Base-by-base conservation (phyloP, 139 green algal species). In the Chlamydomonas sp. region DNA sequence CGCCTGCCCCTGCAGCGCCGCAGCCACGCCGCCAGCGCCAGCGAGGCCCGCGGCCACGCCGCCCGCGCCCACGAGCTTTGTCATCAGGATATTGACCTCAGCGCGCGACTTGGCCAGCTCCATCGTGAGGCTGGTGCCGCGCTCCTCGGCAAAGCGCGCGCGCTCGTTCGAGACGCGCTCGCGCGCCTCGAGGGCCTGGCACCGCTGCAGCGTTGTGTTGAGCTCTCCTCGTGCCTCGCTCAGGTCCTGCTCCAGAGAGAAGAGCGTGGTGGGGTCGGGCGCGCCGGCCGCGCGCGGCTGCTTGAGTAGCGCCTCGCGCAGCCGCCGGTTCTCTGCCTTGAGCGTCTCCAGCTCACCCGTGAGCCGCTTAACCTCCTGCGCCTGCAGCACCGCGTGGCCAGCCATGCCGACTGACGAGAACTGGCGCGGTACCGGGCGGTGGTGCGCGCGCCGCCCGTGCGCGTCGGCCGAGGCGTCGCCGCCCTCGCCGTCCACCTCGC, bases 231-330 rank as follows among this genome's bases (percentile, higher is more conserved):
- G 39, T 5, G 43, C 20, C 10, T 30, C 59, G 8, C 39, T 6
- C 59, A 66, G 59, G 5, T 66, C 54, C 54, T 64, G 54, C 26
- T 64, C 54, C 54, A 64, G 26, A 10, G 54, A 64, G 59, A 39
- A 39, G 6, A 66, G 59, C 59, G 29, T 4, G 10, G 59, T n/a
- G 31, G 59, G n/a, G 59, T 66, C 59, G 29, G n/a, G 59, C 31
- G 6, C n/a, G 29, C 13, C 31, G 28, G 6, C 6, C 28, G 31
- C 22, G n/a, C 16, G 13, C 16, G 6, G 31, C 59, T 66, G 59
- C 59, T 66, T n/a, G n/a, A n/a, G n/a, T n/a, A n/a, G n/a, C n/a
- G 31, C 59, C 8, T 43, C 29, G 6, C 29, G 39, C 10, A 66
- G 33, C 5, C 59, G 6, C 10, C 29, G 22, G 59, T 66, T 66